phyloP scores from a whole-genome alignment of 225 moss, liverwort and hornwort species.

The Physcomitrium patens region DNA sequence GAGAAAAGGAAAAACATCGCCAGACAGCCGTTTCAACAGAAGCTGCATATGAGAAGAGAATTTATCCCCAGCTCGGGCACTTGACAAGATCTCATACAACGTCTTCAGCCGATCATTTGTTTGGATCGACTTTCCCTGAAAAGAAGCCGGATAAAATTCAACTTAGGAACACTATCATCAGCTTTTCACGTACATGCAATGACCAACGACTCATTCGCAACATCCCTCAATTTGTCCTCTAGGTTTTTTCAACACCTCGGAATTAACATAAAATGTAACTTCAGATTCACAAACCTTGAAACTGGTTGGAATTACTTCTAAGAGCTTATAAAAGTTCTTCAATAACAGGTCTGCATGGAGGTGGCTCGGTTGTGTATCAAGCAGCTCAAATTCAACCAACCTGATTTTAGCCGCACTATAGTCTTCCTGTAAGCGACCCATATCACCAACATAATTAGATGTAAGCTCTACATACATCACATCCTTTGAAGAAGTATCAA shows the following conservation, averaged over 20 bases:
- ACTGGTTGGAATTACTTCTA: slow-evolving; percentile 36
- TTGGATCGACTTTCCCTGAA: slow-evolving; percentile 46
- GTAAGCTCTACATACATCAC: neutral
- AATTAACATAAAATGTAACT: neutral
- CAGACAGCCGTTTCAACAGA: slow-evolving; percentile 59
- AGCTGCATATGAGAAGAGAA: slow-evolving; percentile 73
- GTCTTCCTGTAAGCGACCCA: slow-evolving; percentile 53
- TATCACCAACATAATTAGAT: slow-evolving; percentile 24
- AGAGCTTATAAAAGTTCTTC: slow-evolving; percentile 49
- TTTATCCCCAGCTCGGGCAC: slow-evolving; percentile 46
- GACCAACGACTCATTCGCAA: no score
- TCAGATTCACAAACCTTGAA: slow-evolving; percentile 38
- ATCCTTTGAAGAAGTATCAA: neutral
- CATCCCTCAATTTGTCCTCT: neutral
- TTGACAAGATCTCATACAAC: slow-evolving; percentile 72
- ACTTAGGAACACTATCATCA: no score
- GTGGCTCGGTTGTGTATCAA: slow-evolving; percentile 44
- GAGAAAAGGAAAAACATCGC: slow-evolving; percentile 62
- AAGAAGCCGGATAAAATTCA: neutral
- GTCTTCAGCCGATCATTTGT: slow-evolving; percentile 43
- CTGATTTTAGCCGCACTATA: slow-evolving; percentile 42
- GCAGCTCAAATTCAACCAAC: slow-evolving; percentile 40
- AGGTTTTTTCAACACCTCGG: no score
- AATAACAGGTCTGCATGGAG: slow-evolving; percentile 46
- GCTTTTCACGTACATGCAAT: no score